phyloP scores from a whole-genome alignment of 768 basidiomycete species.

The Suillus occidentalis region DNA sequence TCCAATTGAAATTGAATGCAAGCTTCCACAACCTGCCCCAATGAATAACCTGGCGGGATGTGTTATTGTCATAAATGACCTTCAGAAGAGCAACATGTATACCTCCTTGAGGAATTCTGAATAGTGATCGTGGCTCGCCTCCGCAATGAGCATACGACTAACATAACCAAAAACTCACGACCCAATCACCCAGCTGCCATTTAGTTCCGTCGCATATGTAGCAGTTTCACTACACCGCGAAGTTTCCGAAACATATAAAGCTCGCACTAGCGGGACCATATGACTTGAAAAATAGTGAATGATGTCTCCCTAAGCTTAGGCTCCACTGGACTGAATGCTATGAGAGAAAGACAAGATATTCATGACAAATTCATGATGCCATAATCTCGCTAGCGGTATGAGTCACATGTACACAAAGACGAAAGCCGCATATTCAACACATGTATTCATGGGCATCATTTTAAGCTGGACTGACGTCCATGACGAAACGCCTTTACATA shows the following conservation, averaged over 20 bases:
- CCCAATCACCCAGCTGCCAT: conserved; percentile 45
- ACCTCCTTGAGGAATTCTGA: conserved; percentile 59
- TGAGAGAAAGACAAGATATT: no score
- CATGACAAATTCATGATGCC: no score
- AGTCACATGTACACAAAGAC: no score
- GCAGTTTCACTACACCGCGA: neutral
- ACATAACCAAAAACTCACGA: conserved; percentile 35
- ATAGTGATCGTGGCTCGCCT: neutral
- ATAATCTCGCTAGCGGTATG: no score
- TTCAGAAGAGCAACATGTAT: conserved; percentile 1
- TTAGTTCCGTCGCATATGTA: conserved; percentile 27
- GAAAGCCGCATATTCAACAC: no score
- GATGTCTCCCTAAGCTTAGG: neutral
- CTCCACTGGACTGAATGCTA: neutral
- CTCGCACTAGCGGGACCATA: neutral
- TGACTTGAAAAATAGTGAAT: neutral
- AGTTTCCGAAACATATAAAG: neutral
- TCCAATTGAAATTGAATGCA: conserved; percentile 50
- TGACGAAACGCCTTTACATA: neutral
- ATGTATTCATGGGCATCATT: neutral
- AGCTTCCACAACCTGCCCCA: conserved; percentile 55
- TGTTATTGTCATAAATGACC: neutral
- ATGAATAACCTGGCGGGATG: conserved; percentile 49
- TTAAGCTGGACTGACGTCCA: neutral
- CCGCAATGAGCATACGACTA: conserved; percentile 9